Conservation (phyloP, 768 basidiomycete species). For the Agaricus blazei region DNA sequence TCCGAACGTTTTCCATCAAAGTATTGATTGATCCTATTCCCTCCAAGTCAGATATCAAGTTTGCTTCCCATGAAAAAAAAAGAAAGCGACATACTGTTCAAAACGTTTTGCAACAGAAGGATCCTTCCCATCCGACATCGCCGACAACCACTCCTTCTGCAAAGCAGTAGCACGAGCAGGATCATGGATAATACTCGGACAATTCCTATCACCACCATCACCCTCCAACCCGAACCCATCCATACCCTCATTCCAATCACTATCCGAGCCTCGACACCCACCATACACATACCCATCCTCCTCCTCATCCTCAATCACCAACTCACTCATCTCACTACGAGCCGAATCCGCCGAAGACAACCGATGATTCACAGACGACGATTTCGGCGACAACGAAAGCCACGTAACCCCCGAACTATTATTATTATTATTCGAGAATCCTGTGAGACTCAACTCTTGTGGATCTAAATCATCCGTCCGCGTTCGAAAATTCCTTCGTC, state of each 20-base stretch:
- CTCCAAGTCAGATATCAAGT: neutral
- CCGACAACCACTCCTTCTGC: slow-evolving; percentile 81
- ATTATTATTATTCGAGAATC: neutral
- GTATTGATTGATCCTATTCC: slow-evolving; percentile 77
- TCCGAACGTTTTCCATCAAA: slow-evolving; percentile 91
- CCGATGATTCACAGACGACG: slow-evolving; percentile 19
- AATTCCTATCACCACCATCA: slow-evolving; percentile 41
- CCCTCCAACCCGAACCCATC: slow-evolving; percentile 43
- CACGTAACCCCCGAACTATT: slow-evolving; percentile 29
- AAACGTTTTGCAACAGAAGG: slow-evolving; percentile 66
- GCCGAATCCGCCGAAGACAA: slow-evolving; percentile 43
- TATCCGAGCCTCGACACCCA: slow-evolving; percentile 21
- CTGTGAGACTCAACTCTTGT: slow-evolving; percentile 10
- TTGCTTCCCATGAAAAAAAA: neutral
- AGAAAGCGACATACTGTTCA: slow-evolving; percentile 52
- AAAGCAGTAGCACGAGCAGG: slow-evolving; percentile 76
- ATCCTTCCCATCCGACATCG: slow-evolving; percentile 85
- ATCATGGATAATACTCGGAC: slow-evolving; percentile 71
- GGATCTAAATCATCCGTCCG: slow-evolving; percentile 15
- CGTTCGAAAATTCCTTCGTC: slow-evolving; percentile 13
- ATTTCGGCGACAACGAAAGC: slow-evolving; percentile 52
- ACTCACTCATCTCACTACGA: slow-evolving; percentile 33
- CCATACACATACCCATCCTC: slow-evolving; percentile 28
- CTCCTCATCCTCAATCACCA: slow-evolving; percentile 30
- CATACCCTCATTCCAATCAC: slow-evolving; percentile 31